phyloP scores from a whole-genome alignment of 306 rosid genomes.

The Vigna reflexopilosa region DNA sequence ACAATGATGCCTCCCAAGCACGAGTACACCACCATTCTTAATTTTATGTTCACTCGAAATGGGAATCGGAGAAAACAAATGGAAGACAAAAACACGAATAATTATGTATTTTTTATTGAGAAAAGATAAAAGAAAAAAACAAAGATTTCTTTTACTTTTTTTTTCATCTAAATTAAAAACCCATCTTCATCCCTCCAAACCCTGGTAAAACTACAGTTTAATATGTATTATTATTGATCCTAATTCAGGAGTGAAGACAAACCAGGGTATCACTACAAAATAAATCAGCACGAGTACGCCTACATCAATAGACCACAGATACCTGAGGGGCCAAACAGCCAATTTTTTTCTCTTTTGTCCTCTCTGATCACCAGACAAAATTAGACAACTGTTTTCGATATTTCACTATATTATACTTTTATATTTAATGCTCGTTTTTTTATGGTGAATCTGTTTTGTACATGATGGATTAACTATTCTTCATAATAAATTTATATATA shows the following conservation, averaged over 20 bases:
- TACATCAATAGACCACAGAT: neutral
- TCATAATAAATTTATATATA: too few species aligned
- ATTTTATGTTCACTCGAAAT: too few species aligned
- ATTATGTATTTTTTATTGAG: too few species aligned
- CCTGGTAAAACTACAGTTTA: too few species aligned
- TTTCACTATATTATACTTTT: neutral
- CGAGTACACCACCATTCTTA: neutral
- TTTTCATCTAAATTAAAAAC: too few species aligned
- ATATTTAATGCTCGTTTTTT: neutral
- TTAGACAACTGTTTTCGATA: neutral
- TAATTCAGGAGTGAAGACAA: constrained; percentile 15
- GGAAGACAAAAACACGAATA: too few species aligned
- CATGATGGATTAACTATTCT: neutral
- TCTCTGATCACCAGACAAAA: neutral
- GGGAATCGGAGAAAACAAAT: too few species aligned
- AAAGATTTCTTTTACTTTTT: too few species aligned
- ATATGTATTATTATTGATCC: neutral
- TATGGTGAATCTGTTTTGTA: neutral
- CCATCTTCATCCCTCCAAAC: too few species aligned
- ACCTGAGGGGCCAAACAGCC: constrained; percentile 2
- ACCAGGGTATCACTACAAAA: neutral
- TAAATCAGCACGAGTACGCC: neutral
- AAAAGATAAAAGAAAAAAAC: too few species aligned
- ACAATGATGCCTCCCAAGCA: constrained; percentile 43
- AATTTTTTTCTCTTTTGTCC: neutral